Evolutionary conservation across 2,329 filamentous ascomycete genomes (phyloP).

Genomic region (Cytospora piceicola): DNA sequence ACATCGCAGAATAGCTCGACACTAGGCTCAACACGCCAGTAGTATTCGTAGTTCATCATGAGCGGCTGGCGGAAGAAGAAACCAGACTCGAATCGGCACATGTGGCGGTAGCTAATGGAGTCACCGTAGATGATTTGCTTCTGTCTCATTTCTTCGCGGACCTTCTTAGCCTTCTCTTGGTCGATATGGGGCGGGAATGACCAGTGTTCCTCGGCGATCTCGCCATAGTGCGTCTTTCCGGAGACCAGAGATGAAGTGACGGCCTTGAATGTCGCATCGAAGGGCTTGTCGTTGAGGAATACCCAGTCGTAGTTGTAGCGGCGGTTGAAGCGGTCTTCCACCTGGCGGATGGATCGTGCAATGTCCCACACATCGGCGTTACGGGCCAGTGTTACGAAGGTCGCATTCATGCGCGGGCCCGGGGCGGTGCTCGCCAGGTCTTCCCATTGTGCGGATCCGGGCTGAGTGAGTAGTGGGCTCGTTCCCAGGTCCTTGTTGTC

Average conservation of each 20-base stretch:
- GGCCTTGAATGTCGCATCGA: conserved; percentile 91
- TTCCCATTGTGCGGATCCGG: conserved; percentile 54
- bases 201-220: conserved; percentile 92
- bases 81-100: conserved; percentile 98
- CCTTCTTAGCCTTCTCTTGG: conserved; percentile 86
- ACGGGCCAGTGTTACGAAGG: conserved; percentile 92
- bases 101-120: conserved; percentile 95
- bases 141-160: conserved; percentile 90
- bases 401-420: conserved; percentile 88
- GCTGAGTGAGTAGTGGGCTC: conserved; percentile 57
- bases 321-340: conserved; percentile 97
- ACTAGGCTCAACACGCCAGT: conserved; percentile 98
- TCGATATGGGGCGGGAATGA: conserved; percentile 96
- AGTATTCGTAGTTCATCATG: conserved; percentile 97
- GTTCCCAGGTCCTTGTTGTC: conserved; percentile 40
- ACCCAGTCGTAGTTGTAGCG: conserved; percentile 99
- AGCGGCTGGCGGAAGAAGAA: conserved; percentile 97
- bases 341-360: conserved; percentile 89
- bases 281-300: conserved; percentile 95
- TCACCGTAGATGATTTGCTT: conserved; percentile 98
- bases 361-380: conserved; percentile 98
- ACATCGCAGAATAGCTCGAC: conserved; percentile 97
- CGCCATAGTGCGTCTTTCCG: conserved; percentile 87
- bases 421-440: conserved; percentile 57
- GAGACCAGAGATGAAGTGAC: conserved; percentile 89